Evolutionary conservation across 768 basidiomycete genomes (phyloP), one percentile per base, ranked within the genome.

Genomic region (Auricularia auricula-judae): DNA sequence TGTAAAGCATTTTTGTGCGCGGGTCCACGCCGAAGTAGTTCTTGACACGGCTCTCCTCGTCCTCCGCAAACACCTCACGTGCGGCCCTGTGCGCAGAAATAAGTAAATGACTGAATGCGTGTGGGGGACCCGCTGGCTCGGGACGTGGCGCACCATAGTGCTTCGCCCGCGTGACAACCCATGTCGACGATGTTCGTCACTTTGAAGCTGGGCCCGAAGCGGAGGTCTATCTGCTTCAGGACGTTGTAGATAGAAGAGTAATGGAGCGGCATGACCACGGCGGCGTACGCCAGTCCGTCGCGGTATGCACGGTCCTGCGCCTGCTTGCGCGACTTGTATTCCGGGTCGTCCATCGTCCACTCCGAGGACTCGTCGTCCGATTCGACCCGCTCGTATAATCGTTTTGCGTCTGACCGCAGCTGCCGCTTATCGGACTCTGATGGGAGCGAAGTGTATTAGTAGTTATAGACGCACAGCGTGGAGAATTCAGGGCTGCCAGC

Each of bases 221-320:
- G 79, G 60, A 76, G 80, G 66, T 82, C 86, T 43, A 86, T 68
- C 67, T 91, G 86, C 59, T 82, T 77, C 18, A 95, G 75, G 4
- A 94, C 90, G n/a, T 87, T 78, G 61, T 77, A 80, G 62, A 93
- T 88, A 2, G 86, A 91, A 58, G 91, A 84, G 72, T 89, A 95
- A 75, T 93, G 89, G 3, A 87, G 85, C 1, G 93, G 93, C 67
- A 95, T 81, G n/a, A 86, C 88, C 61, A 94, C 81, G 12, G 89
- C 86, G 14, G 88, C 87, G 72, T 93, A 95, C 3, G 93, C 93
- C 33, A 88, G 86, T 29, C 87, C 91, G 67, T 93, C 89, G 34
- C 88, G 81, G 63, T 82, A 79, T 47, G 77, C 77, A 72, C 89
- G 88, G 34, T 81, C 81, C 64, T 74, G 74, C 42, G 81, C 79